Evolutionary conservation across 2,329 filamentous ascomycete genomes (phyloP).

Genomic region (Pseudogymnoascus pannorum): DNA sequence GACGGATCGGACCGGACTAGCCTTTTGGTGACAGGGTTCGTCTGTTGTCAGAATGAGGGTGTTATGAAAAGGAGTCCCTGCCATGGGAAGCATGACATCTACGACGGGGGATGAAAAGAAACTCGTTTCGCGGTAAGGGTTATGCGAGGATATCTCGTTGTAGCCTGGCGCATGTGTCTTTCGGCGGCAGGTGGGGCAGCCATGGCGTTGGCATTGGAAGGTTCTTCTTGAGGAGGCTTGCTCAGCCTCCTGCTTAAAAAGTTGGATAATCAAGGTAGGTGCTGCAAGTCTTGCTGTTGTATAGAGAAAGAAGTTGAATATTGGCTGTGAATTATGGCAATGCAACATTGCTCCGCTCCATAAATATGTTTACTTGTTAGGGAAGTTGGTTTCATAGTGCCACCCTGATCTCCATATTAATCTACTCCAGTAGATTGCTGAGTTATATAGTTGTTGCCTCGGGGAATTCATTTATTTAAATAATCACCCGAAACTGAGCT

Average conservation of each 20-base stretch:
- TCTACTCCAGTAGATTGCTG: not conserved
- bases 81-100: not conserved
- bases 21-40: not conserved
- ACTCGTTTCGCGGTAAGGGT: not conserved
- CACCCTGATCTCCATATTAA: not conserved
- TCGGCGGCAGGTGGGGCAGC: not conserved
- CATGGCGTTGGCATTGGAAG: not conserved
- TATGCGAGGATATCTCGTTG: not conserved
- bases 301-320: not conserved
- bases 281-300: not conserved
- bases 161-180: not conserved
- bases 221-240: not conserved
- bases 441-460: not conserved
- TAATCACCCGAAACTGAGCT: constrained; percentile 48
- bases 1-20: not conserved
- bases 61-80: not conserved
- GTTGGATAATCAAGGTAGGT: not conserved
- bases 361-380: not conserved
- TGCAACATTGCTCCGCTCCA: not conserved
- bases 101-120: not conserved
- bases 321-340: not conserved
- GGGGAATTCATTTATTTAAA: not conserved
- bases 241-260: not conserved
- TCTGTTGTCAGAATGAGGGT: not conserved
- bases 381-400: not conserved